A percentile compares a stretch with the other conserved stretches of the same genome.
Conservation (phyloP, 1,284 basidiomycete species). For the Cryptococcus sp. region DNA sequence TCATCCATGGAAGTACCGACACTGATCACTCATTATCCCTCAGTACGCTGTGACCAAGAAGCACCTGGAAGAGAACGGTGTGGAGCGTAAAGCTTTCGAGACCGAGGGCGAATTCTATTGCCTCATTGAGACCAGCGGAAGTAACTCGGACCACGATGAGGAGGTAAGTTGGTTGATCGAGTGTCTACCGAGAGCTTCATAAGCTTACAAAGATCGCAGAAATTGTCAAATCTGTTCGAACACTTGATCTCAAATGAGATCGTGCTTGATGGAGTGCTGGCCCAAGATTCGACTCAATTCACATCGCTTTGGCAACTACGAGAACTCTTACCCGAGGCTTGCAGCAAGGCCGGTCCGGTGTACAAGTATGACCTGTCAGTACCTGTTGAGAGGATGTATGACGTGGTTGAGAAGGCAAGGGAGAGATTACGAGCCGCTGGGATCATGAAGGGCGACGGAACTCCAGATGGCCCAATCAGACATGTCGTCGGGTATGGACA, state of each 20-base stretch:
- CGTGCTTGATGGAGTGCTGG: slow-evolving; percentile 87
- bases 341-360: slow-evolving; percentile 89
- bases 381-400: slow-evolving; percentile 84
- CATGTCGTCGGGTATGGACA: slow-evolving; percentile 93
- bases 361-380: slow-evolving; percentile 99
- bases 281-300: slow-evolving; percentile 89
- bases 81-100: slow-evolving; percentile 55
- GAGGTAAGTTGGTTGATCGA: slow-evolving; percentile 61
- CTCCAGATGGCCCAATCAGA: slow-evolving; percentile 66
- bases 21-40: neutral
- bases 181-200: too few species aligned
- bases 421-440: slow-evolving; percentile 73
- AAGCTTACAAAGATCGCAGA: slow-evolving; percentile 61
- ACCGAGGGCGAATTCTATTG: slow-evolving; percentile 85
- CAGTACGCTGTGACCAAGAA: slow-evolving; percentile 75
- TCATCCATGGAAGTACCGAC: neutral
- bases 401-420: slow-evolving; percentile 79
- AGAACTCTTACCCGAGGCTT: slow-evolving; percentile 91
- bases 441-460: slow-evolving; percentile 62
- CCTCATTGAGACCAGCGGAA: slow-evolving; percentile 89
- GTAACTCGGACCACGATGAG: slow-evolving; percentile 90
- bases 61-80: slow-evolving; percentile 49
- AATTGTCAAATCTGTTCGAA: slow-evolving; percentile 82
- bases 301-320: slow-evolving; percentile 87
- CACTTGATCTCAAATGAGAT: slow-evolving; percentile 74